phyloP scores from a whole-genome alignment of 352 stramenopile species.

The Paralagenidium karlingii region DNA sequence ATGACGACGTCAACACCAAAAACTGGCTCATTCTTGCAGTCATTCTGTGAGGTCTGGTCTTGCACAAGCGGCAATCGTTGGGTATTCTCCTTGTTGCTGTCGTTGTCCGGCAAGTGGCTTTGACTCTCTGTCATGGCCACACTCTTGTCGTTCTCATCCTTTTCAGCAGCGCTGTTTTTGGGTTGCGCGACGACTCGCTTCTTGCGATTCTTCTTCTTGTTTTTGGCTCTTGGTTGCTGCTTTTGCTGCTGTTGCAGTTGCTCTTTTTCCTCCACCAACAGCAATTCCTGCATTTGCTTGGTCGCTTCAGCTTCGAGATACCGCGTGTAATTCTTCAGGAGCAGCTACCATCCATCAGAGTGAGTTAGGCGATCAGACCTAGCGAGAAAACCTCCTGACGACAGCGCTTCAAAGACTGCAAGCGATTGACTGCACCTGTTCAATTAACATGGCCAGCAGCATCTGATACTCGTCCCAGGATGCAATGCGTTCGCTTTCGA shows the following conservation, averaged over 20 bases:
- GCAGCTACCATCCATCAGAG: constrained; percentile 27
- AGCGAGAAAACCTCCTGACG: too few relatives aligned
- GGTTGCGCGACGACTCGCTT: constrained; percentile 21
- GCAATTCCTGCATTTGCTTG: constrained; percentile 60
- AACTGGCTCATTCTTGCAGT: neutral
- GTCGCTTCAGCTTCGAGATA: constrained; percentile 53
- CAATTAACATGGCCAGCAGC: constrained; percentile 75
- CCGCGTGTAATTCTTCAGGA: constrained; percentile 57
- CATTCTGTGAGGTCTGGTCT: neutral
- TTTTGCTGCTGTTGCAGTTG: neutral
- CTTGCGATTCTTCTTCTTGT: constrained; percentile 14
- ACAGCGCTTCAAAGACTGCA: too few relatives aligned
- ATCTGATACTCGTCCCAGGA: constrained; percentile 73
- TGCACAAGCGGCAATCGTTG: neutral
- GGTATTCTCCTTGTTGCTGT: neutral
- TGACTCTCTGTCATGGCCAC: too few relatives aligned
- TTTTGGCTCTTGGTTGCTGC: too few relatives aligned
- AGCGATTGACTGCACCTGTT: too few relatives aligned
- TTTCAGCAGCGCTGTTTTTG: neutral
- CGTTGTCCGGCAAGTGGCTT: neutral
- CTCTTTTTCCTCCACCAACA: constrained; percentile 20
- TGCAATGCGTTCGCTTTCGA: constrained; percentile 67
- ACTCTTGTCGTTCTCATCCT: constrained; percentile 26
- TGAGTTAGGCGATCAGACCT: neutral
- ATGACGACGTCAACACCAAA: too few relatives aligned